Evolutionary conservation across 225 moss, liverwort and hornwort species (phyloP).

Genomic region (Ulota crispa): DNA sequence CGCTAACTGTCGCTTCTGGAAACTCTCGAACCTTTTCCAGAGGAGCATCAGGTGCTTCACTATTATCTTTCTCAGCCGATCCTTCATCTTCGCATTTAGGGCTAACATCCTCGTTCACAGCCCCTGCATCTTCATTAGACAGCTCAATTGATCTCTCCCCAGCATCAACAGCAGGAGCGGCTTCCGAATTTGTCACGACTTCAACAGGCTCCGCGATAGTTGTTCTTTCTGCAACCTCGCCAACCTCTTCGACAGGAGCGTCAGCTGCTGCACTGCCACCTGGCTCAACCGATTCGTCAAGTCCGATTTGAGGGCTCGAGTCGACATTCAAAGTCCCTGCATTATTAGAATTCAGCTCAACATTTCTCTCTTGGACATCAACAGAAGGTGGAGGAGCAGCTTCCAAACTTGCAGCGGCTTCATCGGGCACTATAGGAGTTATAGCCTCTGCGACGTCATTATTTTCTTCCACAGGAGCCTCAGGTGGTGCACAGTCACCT

Average conservation of each 20-base stretch:
- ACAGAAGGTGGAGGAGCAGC: slow-evolving; percentile 4
- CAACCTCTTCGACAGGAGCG: slow-evolving; percentile 18
- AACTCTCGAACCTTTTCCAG: slow-evolving; percentile 7
- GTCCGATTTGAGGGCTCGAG: background rate
- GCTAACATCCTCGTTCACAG: background rate
- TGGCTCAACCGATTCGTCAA: background rate
- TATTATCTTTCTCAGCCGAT: background rate
- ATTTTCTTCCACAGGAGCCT: background rate
- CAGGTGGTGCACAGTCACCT: background rate
- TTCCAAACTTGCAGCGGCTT: slow-evolving; percentile 4
- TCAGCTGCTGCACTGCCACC: background rate
- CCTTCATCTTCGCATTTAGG: background rate
- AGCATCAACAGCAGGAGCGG: background rate
- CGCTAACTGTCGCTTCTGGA: background rate
- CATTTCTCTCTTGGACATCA: slow-evolving; percentile 12
- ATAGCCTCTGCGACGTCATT: background rate
- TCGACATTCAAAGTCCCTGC: background rate
- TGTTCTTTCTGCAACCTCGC: slow-evolving; percentile 19
- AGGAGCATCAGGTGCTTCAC: background rate
- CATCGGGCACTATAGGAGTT: background rate
- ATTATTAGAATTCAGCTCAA: slow-evolving; percentile 7
- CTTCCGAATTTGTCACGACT: background rate
- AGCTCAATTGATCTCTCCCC: background rate
- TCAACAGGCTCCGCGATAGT: slow-evolving; percentile 6
- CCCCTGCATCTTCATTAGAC: background rate